A percentile compares a stretch with the other conserved stretches of the same genome.
Conservation (phyloP, 768 basidiomycete species). For the Trametopsis cervina region DNA sequence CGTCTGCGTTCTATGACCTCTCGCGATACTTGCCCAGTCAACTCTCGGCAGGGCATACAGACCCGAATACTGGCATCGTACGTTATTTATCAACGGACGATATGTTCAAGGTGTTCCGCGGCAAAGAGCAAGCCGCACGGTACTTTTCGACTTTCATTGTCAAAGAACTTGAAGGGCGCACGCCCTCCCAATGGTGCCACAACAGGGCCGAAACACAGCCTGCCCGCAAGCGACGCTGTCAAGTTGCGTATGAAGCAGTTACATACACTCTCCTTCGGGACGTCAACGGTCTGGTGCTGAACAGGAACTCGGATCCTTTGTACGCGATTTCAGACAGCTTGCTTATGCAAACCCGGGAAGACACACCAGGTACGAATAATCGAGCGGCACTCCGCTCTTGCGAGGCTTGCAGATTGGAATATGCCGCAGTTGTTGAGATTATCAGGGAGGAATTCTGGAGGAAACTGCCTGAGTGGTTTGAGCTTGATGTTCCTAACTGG, state of each 20-base stretch:
- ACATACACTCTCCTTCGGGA: constrained; percentile 72
- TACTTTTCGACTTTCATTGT: constrained; percentile 75
- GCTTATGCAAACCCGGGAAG: constrained; percentile 55
- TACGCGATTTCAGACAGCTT: constrained; percentile 65
- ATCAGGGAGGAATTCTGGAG: constrained; percentile 62
- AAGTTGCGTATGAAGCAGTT: constrained; percentile 65
- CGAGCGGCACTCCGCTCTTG: constrained; percentile 48
- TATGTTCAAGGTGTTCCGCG: constrained; percentile 53
- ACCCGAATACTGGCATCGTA: constrained; percentile 24
- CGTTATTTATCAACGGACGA: constrained; percentile 46
- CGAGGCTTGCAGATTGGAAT: constrained; percentile 57
- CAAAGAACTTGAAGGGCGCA: constrained; percentile 63
- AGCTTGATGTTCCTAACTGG: constrained; percentile 39
- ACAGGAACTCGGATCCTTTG: constrained; percentile 62
- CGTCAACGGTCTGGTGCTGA: constrained; percentile 58
- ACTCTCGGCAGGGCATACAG: constrained; percentile 45
- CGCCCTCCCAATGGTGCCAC: constrained; percentile 36
- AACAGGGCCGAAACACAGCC: constrained; percentile 41
- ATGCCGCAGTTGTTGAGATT: constrained; percentile 49
- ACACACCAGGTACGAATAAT: constrained; percentile 33
- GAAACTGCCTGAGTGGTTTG: constrained; percentile 60
- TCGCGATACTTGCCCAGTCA: constrained; percentile 62
- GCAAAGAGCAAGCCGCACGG: constrained; percentile 65
- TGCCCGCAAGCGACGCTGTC: constrained; percentile 47
- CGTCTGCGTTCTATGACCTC: constrained; percentile 76